Percentiles rank a stretch among this genome's conserved stretches.
phyloP scores from a whole-genome alignment of 371 early-diverging fungal species.

The Capniomyces stellatus region DNA sequence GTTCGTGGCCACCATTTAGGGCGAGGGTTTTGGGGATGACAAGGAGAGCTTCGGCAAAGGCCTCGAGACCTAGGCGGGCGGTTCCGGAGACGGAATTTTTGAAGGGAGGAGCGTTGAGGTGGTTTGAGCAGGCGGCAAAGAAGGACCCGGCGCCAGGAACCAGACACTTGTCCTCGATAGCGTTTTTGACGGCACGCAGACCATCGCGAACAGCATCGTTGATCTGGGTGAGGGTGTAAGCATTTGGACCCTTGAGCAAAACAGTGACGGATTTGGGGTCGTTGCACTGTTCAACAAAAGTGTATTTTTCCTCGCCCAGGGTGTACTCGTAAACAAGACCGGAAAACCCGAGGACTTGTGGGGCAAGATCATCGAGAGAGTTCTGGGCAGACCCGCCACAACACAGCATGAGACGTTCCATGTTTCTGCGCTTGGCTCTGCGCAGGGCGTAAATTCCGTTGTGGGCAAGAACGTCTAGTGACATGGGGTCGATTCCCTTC shows the following conservation, averaged over 20 bases:
- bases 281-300: conserved; percentile 96
- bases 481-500: conserved; percentile 99
- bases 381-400: conserved; percentile 97
- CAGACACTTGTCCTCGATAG: conserved; percentile 80
- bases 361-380: conserved; percentile 87
- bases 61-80: conserved; percentile 90
- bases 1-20: conserved; percentile 91
- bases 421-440: conserved; percentile 98
- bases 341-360: conserved; percentile 82
- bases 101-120: conserved; percentile 51
- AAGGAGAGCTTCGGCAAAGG: conserved; percentile 91
- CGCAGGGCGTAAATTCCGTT: conserved; percentile 95
- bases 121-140: conserved; percentile 70
- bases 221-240: conserved; percentile 88
- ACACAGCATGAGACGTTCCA: conserved; percentile 96
- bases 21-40: conserved; percentile 94
- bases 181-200: conserved; percentile 93
- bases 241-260: conserved; percentile 92
- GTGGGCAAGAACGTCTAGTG: conserved; percentile 94
- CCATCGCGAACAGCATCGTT: conserved; percentile 97
- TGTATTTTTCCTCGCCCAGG: conserved; percentile 98
- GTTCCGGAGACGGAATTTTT: conserved; percentile 83
- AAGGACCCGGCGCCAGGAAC: conserved; percentile 96
- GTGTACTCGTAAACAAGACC: conserved; percentile 92
- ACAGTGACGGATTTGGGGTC: conserved; percentile 91